Evolutionary conservation across 768 basidiomycete genomes (phyloP).

Genomic region (Tricholomella constricta): DNA sequence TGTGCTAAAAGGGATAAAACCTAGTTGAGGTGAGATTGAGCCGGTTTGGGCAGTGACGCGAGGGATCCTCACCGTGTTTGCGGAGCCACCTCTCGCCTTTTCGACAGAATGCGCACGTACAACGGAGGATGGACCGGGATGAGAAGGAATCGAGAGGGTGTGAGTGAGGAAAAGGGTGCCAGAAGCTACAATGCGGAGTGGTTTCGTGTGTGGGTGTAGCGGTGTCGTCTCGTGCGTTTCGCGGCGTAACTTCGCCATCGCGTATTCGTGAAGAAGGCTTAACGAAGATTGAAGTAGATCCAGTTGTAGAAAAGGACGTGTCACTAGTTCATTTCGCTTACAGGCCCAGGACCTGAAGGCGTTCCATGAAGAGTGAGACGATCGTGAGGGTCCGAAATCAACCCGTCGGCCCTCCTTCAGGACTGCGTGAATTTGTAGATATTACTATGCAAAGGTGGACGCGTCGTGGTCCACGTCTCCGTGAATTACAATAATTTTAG

Average conservation of each 20-base stretch:
- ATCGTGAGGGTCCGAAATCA: slow-evolving; percentile 9
- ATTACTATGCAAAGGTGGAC: background rate
- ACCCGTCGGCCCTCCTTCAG: no score
- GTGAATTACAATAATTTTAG: slow-evolving; percentile 34
- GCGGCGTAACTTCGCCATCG: slow-evolving; percentile 51
- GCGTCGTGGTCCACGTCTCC: background rate
- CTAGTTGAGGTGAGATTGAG: slow-evolving; percentile 23
- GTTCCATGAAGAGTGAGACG: background rate
- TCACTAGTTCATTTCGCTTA: slow-evolving; percentile 19
- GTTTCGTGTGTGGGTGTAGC: slow-evolving; percentile 30
- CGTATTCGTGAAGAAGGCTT: slow-evolving; percentile 12
- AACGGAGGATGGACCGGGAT: slow-evolving; percentile 59
- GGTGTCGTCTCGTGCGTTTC: slow-evolving; percentile 36
- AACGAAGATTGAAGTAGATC: slow-evolving; percentile 2
- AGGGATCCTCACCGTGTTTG: slow-evolving; percentile 46
- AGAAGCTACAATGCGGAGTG: slow-evolving; percentile 75
- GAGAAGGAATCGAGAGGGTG: slow-evolving; percentile 60
- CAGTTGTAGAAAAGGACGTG: background rate
- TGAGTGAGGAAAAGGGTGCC: slow-evolving; percentile 83
- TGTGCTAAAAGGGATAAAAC: slow-evolving; percentile 74
- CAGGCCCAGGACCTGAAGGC: slow-evolving; percentile 1
- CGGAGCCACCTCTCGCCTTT: slow-evolving; percentile 70
- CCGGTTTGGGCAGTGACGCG: background rate
- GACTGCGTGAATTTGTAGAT: no score
- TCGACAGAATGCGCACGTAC: slow-evolving; percentile 73